Evolutionary conservation across 1,139 yeast species (phyloP).

Genomic region (Geotrichum klebahnii): DNA sequence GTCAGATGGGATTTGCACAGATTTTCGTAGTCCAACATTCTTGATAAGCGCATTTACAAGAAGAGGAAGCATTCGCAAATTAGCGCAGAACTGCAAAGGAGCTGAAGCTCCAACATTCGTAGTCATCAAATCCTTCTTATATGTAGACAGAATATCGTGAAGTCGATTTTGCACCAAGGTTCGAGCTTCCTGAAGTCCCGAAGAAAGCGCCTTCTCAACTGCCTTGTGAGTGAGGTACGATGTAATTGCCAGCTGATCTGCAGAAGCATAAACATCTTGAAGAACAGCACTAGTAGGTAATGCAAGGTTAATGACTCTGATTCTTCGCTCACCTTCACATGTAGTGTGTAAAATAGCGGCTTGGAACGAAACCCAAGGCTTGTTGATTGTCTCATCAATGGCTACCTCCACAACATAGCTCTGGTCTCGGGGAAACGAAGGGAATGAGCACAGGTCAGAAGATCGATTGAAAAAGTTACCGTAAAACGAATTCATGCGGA

Average conservation of each 20-base stretch:
- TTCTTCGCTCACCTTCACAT: slow-evolving; percentile 84
- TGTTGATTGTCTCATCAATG: slow-evolving; percentile 76
- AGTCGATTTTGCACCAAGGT: slow-evolving; percentile 64
- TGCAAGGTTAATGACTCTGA: slow-evolving; percentile 84
- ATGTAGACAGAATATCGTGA: slow-evolving; percentile 70
- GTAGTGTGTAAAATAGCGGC: slow-evolving; percentile 93
- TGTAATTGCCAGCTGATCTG: slow-evolving; percentile 90
- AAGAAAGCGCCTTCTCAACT: slow-evolving; percentile 67
- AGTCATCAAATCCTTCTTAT: slow-evolving; percentile 85
- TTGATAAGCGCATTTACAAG: slow-evolving; percentile 77
- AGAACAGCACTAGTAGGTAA: slow-evolving; percentile 79
- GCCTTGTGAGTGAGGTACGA: slow-evolving; percentile 80
- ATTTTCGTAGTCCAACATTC: slow-evolving; percentile 71
- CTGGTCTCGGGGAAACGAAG: slow-evolving; percentile 95
- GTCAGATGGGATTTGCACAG: slow-evolving; percentile 86
- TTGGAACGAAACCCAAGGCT: slow-evolving; percentile 80
- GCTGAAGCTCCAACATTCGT: slow-evolving; percentile 87
- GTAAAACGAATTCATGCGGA: slow-evolving; percentile 76
- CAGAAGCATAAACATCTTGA: slow-evolving; percentile 84
- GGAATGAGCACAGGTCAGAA: slow-evolving; percentile 91
- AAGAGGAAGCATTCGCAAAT: slow-evolving; percentile 89
- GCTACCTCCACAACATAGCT: slow-evolving; percentile 81
- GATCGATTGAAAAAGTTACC: slow-evolving; percentile 97
- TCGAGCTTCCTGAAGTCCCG: slow-evolving; percentile 70
- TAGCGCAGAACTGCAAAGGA: slow-evolving; percentile 82